Conservation (phyloP, 2,329 filamentous ascomycete genomes). For the Septoria linicola region DNA sequence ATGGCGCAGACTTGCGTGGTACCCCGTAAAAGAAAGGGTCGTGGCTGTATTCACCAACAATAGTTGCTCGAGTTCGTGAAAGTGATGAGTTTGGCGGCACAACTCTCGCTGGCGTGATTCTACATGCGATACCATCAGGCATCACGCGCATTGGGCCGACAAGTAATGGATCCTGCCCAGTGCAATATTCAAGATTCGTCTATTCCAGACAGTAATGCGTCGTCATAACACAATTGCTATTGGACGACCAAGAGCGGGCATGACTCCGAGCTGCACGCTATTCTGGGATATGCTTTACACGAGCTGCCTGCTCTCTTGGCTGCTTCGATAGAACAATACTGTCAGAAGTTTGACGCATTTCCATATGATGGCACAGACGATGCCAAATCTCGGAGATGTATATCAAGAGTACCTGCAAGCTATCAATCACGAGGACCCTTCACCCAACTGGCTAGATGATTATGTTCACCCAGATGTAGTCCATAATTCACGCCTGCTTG, state of each 20-base stretch:
- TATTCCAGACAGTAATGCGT: too few relatives aligned
- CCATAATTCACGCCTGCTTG: conserved; percentile 12
- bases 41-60: too few relatives aligned
- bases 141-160: neutral
- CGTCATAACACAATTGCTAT: too few relatives aligned
- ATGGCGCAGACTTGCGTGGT: neutral
- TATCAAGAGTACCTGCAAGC: neutral
- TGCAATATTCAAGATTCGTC: too few relatives aligned
- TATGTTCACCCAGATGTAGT: conserved; percentile 13
- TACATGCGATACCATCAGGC: neutral
- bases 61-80: too few relatives aligned
- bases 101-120: neutral
- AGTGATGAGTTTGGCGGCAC: neutral
- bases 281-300: too few relatives aligned
- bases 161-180: too few relatives aligned
- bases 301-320: neutral
- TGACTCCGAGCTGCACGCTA: too few relatives aligned
- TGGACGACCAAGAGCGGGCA: too few relatives aligned
- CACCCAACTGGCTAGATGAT: neutral
- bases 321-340: neutral
- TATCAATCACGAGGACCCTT: neutral
- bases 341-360: neutral
- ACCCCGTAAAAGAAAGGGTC: too few relatives aligned
- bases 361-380: neutral
- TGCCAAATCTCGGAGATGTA: neutral